Base-by-base conservation (phyloP, 2,329 filamentous ascomycete species). In the Microdochium trichocladiopsis region DNA sequence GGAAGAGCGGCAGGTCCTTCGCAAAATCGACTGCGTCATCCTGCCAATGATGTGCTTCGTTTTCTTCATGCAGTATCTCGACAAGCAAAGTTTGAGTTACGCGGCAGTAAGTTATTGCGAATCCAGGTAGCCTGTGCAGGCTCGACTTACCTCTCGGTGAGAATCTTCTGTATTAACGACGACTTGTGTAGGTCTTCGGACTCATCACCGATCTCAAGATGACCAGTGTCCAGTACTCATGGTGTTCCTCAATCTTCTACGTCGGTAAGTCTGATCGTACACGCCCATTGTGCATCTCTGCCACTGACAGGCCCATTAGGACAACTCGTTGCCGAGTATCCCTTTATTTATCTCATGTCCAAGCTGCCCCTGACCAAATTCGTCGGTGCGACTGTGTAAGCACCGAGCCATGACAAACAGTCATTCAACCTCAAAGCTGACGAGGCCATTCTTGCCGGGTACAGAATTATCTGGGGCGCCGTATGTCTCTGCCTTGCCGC, bases 291-390 rank as follows among this genome's bases (percentile, higher is more conserved):
- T 18, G 18, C 18, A 22, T n/a, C 33, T 16, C 28, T 33, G 28
- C 14, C 18, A 16, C 33, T 37, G 33, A 37, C 33, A 11, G 14
- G 18, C 33, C 12, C 51, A 60, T 43, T 36, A 52, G 67, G 70
- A 6, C 72, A 76, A 55, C 63, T 75, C 9, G 69, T 75, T 2
- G 69, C 74, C 0, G 75, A 77, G 54, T 76, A 72, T 52, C 75
- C 75, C 1, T 75, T 73, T 53, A 75, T 76, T 49, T 78, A 77
- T 56, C 61, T 79, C 11, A 79, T 79, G 75, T 72, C 68, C 31
- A 65, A 70, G 4, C 64, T 79, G 3, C 73, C 69, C 9, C 58
- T 80, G n/a, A 72, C 73, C 33, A 75, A 74, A 52, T 76, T 77
- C 53, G 75, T 79, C 4, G 75, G 75, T 14, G 61, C 61, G 1